phyloP scores from a whole-genome alignment of 2,329 filamentous ascomycete species.

The Xylariaceae sp. region DNA sequence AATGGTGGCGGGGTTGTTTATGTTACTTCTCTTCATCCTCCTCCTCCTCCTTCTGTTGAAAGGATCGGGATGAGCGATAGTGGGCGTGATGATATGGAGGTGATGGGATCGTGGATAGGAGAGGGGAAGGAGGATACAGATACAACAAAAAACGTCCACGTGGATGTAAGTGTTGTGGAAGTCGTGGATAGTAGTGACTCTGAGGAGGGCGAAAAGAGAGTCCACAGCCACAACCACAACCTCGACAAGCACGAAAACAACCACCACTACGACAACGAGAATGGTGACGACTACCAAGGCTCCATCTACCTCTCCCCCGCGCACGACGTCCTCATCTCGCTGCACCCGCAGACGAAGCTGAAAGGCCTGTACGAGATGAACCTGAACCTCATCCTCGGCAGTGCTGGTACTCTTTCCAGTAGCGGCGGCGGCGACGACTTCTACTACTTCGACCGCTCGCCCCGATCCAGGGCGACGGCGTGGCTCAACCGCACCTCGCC shows the following conservation, averaged over 20 bases:
- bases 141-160: no score
- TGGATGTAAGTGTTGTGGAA: neutral
- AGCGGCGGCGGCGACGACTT: constrained; percentile 3
- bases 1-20: neutral
- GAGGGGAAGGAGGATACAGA: no score
- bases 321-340: constrained; percentile 10
- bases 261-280: neutral
- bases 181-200: neutral
- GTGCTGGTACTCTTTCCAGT: no score
- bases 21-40: no score
- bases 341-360: constrained; percentile 7
- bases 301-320: constrained; percentile 11
- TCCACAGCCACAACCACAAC: neutral
- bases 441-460: constrained; percentile 7
- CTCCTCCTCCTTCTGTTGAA: no score
- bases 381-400: no score
- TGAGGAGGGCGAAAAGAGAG: neutral
- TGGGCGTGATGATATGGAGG: no score
- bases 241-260: neutral
- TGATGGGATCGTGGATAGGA: no score
- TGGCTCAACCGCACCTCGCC: constrained; percentile 3
- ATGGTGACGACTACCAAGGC: constrained; percentile 1
- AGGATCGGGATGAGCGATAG: no score
- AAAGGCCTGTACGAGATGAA: neutral
- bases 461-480: constrained; percentile 9